Evolutionary conservation across 768 basidiomycete genomes (phyloP).

Genomic region (Sarcomyxa edulis): DNA sequence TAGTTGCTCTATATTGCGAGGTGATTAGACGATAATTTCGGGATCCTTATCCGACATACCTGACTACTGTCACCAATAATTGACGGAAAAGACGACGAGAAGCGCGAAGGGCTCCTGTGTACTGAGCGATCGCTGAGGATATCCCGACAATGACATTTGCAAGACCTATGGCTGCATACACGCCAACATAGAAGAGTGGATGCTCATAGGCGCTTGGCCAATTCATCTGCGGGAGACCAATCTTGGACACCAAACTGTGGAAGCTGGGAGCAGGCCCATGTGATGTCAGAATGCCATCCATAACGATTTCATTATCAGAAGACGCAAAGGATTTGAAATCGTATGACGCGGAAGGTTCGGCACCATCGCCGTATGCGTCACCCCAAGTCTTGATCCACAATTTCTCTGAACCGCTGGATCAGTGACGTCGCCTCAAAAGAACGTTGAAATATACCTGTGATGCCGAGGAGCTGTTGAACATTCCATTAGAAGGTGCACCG

Average conservation of each 20-base stretch:
- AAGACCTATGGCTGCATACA: conserved; percentile 62
- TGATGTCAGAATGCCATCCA: conserved; percentile 28
- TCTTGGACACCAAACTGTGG: conserved; percentile 16
- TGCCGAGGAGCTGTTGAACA: conserved; percentile 39
- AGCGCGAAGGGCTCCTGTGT: conserved; percentile 52
- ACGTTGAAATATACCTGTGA: conserved; percentile 34
- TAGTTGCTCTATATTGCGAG: too few species aligned
- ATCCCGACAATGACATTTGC: conserved; percentile 41
- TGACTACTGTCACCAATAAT: conserved; percentile 64
- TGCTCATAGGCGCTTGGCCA: conserved; percentile 51
- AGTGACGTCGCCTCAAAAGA: not conserved
- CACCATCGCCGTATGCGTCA: conserved; percentile 42
- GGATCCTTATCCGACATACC: conserved; percentile 18
- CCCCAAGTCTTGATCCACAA: conserved; percentile 50
- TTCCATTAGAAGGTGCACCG: too few species aligned
- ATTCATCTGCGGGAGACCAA: conserved; percentile 13
- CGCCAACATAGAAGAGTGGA: conserved; percentile 66
- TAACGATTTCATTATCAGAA: conserved; percentile 29
- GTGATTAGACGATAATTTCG: not conserved
- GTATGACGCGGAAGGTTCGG: conserved; percentile 18
- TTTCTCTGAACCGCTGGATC: too few species aligned
- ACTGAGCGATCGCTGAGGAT: conserved; percentile 45
- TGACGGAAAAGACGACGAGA: conserved; percentile 40
- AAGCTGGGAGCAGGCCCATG: conserved; percentile 11
- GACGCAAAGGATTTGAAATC: conserved; percentile 30